phyloP scores from a whole-genome alignment of 2,329 filamentous ascomycete species.

The Xylariaceae sp. region DNA sequence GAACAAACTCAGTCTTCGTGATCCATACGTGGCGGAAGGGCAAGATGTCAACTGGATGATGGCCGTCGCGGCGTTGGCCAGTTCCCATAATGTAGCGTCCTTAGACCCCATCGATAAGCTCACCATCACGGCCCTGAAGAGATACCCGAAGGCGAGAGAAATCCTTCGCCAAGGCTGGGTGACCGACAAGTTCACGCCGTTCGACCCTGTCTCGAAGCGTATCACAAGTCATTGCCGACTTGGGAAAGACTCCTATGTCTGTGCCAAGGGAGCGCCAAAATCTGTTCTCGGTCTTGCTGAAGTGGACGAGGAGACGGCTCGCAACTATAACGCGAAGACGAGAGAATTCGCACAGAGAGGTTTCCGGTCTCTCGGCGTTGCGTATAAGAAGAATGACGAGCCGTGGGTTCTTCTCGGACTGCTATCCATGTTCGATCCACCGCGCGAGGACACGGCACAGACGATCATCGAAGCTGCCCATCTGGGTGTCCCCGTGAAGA shows the following conservation, averaged over 20 bases:
- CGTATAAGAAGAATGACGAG: constrained; percentile 70
- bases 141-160: constrained; percentile 71
- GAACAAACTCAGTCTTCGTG: constrained; percentile 70
- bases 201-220: constrained; percentile 76
- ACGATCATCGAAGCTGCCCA: constrained; percentile 72
- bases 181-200: constrained; percentile 71
- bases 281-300: constrained; percentile 65
- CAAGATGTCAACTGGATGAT: constrained; percentile 82
- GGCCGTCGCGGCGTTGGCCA: constrained; percentile 71
- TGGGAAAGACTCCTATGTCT: constrained; percentile 65
- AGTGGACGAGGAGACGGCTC: constrained; percentile 59
- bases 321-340: constrained; percentile 66
- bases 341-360: constrained; percentile 71
- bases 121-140: constrained; percentile 68
- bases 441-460: constrained; percentile 72
- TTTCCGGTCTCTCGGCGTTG: constrained; percentile 75
- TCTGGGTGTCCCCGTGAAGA: constrained; percentile 73
- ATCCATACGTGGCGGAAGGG: constrained; percentile 70
- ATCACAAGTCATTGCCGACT: constrained; percentile 66
- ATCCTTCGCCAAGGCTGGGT: constrained; percentile 70
- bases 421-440: constrained; percentile 76
- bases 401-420: constrained; percentile 70
- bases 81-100: constrained; percentile 73
- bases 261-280: constrained; percentile 73
- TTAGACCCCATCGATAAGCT: constrained; percentile 77